Conservation (phyloP, 176 grass and related monocot genomes). For the Musa itinerans region DNA sequence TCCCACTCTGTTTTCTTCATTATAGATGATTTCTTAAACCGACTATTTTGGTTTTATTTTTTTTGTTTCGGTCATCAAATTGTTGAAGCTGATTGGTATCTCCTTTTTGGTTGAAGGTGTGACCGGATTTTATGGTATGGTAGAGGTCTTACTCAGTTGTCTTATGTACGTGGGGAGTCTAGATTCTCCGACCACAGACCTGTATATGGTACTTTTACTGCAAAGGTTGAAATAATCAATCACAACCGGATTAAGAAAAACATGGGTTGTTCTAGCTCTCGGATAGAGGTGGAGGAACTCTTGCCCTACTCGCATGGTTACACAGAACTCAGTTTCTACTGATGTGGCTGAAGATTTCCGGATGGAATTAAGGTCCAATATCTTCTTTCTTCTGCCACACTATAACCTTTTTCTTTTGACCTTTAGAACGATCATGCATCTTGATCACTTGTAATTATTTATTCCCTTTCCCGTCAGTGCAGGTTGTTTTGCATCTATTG, state of each 20-base stretch:
- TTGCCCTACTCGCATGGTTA: background rate
- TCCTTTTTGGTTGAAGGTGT: constrained; percentile 4
- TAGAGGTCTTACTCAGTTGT: constrained; percentile 6
- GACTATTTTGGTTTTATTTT: background rate
- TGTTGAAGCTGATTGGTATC: background rate
- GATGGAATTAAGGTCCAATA: background rate
- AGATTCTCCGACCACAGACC: constrained; percentile 15
- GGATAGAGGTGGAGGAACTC: background rate
- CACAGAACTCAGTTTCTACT: background rate
- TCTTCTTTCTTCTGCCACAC: background rate
- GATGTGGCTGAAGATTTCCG: background rate
- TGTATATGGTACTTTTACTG: background rate
- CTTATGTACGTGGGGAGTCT: constrained; percentile 8
- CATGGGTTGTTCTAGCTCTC: constrained; percentile 5
- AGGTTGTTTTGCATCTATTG: too few species aligned
- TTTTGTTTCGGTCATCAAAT: background rate
- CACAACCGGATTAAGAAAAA: background rate
- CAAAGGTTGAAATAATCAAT: constrained; percentile 6
- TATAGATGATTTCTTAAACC: too few species aligned
- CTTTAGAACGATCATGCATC: too few species aligned
- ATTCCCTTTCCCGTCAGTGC: too few species aligned
- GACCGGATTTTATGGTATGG: constrained; percentile 10
- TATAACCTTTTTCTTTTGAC: too few species aligned
- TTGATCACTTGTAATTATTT: too few species aligned
- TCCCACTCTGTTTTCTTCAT: too few species aligned